Evolutionary conservation across 768 basidiomycete species (phyloP).

Genomic region (Hirschioporus abietinus): DNA sequence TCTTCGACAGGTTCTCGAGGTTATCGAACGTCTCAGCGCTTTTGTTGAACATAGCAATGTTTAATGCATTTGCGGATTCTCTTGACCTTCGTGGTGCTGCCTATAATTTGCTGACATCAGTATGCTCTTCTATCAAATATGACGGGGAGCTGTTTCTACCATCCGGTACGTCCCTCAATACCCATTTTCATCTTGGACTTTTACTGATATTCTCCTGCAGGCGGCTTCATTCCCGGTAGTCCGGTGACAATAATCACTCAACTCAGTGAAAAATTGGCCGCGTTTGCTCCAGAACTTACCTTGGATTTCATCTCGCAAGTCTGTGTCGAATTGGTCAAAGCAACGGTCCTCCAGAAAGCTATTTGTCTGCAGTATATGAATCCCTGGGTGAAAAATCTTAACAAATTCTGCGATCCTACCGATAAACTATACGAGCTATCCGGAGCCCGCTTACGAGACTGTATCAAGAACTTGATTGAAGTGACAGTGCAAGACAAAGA

Average conservation of each 20-base stretch:
- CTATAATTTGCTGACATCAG: constrained; percentile 72
- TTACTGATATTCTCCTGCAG: constrained; percentile 28
- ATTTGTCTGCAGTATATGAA: constrained; percentile 76
- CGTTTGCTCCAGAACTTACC: constrained; percentile 75
- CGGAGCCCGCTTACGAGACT: constrained; percentile 72
- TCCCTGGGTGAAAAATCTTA: constrained; percentile 85
- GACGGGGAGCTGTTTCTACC: constrained; percentile 68
- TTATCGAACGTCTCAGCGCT: constrained; percentile 84
- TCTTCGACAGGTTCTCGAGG: constrained; percentile 61
- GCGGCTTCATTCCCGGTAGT: constrained; percentile 66
- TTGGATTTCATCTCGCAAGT: constrained; percentile 90
- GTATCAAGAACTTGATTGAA: constrained; percentile 73
- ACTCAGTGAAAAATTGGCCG: constrained; percentile 68
- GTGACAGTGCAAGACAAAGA: constrained; percentile 67
- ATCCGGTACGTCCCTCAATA: constrained; percentile 53
- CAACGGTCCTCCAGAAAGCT: constrained; percentile 48
- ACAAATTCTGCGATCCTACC: constrained; percentile 63
- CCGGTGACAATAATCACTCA: constrained; percentile 53
- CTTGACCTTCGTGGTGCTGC: constrained; percentile 76
- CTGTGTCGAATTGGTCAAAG: constrained; percentile 43
- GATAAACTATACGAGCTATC: constrained; percentile 65
- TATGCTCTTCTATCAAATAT: constrained; percentile 73
- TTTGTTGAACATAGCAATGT: constrained; percentile 79
- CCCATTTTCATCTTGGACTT: background rate
- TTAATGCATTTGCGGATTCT: constrained; percentile 69